These are phyloP conservation scores for Globomyces pollinis-pini DNA, from an alignment of 192 early-diverging fungal species.

Conservation along the genomic window DNA sequence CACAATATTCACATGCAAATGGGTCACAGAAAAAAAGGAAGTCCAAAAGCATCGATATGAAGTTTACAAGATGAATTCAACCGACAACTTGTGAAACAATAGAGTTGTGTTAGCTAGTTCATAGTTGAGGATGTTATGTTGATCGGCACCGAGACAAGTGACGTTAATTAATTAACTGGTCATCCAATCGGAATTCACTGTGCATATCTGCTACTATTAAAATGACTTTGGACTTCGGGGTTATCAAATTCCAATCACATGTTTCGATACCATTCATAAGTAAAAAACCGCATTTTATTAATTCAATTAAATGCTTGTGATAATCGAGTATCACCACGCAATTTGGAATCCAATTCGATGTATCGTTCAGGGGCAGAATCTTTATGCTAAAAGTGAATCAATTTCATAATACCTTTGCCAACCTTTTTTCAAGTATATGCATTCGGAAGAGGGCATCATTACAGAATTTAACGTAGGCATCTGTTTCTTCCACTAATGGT, in stretches of 20 bases:
- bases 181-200: not conserved
- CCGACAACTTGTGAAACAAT: too few species aligned
- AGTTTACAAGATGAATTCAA: too few species aligned
- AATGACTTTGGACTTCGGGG: too few species aligned
- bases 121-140: too few species aligned
- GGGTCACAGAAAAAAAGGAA: too few species aligned
- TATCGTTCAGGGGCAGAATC: conserved; percentile 43
- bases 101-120: too few species aligned
- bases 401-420: conserved; percentile 41
- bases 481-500: conserved; percentile 55
- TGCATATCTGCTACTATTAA: not conserved
- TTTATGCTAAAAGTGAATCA: conserved; percentile 43
- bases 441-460: conserved; percentile 54
- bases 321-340: conserved; percentile 36
- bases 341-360: conserved; percentile 37
- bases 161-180: not conserved
- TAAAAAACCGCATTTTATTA: not conserved
- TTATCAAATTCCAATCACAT: too few species aligned
- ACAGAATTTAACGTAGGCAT: conserved; percentile 49
- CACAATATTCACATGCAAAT: too few species aligned
- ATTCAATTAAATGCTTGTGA: conserved; percentile 17
- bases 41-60: too few species aligned
- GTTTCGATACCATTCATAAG: too few species aligned
- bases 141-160: not conserved
- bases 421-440: conserved; percentile 51